Evolutionary conservation across 2,329 filamentous ascomycete genomes (phyloP).

Genomic region (Trichophyton benhamiae): DNA sequence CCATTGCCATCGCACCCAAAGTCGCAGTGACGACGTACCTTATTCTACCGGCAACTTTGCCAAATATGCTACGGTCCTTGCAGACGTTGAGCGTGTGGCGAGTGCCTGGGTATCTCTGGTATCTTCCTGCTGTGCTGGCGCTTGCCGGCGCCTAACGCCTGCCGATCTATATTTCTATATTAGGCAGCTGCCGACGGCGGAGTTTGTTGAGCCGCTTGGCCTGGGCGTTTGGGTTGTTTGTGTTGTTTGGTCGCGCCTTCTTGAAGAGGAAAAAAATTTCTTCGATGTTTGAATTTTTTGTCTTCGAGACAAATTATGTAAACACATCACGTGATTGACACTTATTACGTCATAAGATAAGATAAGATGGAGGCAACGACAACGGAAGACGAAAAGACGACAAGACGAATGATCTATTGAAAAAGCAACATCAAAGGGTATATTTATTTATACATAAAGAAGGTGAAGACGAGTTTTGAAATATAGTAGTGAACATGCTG

Average conservation of each 20-base stretch:
- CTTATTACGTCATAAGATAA: not conserved
- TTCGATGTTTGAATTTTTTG: conserved; percentile 7
- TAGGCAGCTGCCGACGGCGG: not conserved
- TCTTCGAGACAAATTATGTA: conserved; percentile 4
- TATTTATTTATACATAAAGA: not conserved
- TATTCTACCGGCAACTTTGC: too few species aligned
- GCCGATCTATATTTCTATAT: not conserved
- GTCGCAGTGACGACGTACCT: too few species aligned
- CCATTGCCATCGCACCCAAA: too few species aligned
- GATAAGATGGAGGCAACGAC: not conserved
- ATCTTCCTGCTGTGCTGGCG: too few species aligned
- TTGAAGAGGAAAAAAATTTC: not conserved
- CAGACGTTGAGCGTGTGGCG: too few species aligned
- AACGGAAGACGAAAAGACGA: too few species aligned
- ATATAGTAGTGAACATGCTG: not conserved
- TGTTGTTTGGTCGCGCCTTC: conserved; percentile 5
- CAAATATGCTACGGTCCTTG: too few species aligned
- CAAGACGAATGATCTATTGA: too few species aligned
- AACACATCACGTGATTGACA: not conserved
- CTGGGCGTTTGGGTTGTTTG: not conserved
- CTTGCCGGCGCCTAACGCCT: too few species aligned
- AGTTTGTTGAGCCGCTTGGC: too few species aligned
- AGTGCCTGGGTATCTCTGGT: too few species aligned
- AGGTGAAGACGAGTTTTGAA: not conserved
- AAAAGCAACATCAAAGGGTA: too few species aligned